Base-by-base conservation (phyloP, 2,329 filamentous ascomycete species). In the Chrysoporthe cubensis region DNA sequence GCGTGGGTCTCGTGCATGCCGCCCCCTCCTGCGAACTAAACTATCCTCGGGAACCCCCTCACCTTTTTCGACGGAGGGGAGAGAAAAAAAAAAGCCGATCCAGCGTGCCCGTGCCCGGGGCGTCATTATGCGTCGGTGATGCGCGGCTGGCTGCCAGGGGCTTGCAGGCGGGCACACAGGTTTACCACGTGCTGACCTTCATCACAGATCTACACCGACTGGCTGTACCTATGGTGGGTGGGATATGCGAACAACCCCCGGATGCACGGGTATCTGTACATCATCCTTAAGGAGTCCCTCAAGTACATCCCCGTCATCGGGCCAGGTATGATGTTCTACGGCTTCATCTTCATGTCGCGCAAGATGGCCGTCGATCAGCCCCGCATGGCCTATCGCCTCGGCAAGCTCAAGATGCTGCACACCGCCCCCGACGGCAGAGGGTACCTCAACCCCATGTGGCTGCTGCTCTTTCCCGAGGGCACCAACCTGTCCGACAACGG, bases 191-290 rank as follows among this genome's bases (percentile, higher is more conserved):
- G 86, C 26, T 26, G n/a, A 13, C 50, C 13, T 5, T 11, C 26
- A 13, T 54, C 9, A 21, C 37, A 57, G 86, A 89, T 96, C 64
- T 96, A 97, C 76, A 95, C 93, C 9, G 93, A 97, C 79, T 97
- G 93, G 93, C 80, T 96, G 9, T 97, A 97, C 76, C 86, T 97
- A 8, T 97, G 93, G 93, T 97, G 93, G 93, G 90, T 93, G 37
- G 92, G 90, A n/a, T 97, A 97, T 74, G 93, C 91, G 37, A 90
- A 90, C 75, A 78, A 74, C 1, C 91, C 91, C 67, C 85, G 86
- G 64, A 93, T 93, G 87, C 91, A 96, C 74, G 93, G 94, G 13
- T 91, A 93, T 75, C 85, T 97, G 74, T 96, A 93, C 81, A 97
- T 97, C 76, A 95, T 97, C 74, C 82, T 96, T 64, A 97, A 97